Conservation (phyloP, 2,329 filamentous ascomycete genomes). For the Trichoderma sp. region DNA sequence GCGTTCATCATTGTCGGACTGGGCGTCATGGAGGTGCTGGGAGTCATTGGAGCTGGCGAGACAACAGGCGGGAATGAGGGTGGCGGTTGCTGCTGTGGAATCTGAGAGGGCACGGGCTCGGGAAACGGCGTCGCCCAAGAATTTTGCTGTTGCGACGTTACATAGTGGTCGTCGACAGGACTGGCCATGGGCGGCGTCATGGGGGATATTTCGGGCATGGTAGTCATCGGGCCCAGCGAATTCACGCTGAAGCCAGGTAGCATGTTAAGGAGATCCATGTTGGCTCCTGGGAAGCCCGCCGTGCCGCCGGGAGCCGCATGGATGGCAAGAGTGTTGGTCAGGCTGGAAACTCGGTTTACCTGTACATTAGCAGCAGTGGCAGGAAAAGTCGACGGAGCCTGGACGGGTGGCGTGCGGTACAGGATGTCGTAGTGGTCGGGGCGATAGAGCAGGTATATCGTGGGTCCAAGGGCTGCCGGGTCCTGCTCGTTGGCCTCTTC, state of each 20-base stretch:
- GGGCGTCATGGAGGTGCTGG: constrained; percentile 30
- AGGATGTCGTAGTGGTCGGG: constrained; percentile 94
- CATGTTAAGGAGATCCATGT: constrained; percentile 51
- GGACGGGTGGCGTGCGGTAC: constrained; percentile 61
- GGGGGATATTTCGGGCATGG: constrained; percentile 37
- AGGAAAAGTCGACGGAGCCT: constrained; percentile 30
- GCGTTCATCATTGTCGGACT: constrained; percentile 24
- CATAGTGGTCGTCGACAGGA: constrained; percentile 39
- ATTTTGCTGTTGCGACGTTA: constrained; percentile 43
- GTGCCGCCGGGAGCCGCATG: constrained; percentile 46
- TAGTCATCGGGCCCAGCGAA: constrained; percentile 29
- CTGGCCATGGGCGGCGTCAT: constrained; percentile 39
- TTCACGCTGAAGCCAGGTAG: constrained; percentile 50
- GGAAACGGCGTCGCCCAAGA: constrained; percentile 45
- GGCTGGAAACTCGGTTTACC: constrained; percentile 56
- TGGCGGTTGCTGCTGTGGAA: constrained; percentile 36
- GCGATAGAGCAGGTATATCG: constrained; percentile 65
- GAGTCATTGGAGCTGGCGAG: constrained; percentile 41
- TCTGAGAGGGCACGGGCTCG: constrained; percentile 34
- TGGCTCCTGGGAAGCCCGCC: constrained; percentile 47
- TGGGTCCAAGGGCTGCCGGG: constrained; percentile 49
- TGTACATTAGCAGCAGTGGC: constrained; percentile 48
- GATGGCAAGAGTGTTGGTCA: constrained; percentile 52
- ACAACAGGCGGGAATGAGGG: constrained; percentile 41
- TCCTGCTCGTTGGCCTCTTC: constrained; percentile 55